Conservation (phyloP, 1,284 basidiomycete genomes). For the Rhodotorula mucilaginosa region DNA sequence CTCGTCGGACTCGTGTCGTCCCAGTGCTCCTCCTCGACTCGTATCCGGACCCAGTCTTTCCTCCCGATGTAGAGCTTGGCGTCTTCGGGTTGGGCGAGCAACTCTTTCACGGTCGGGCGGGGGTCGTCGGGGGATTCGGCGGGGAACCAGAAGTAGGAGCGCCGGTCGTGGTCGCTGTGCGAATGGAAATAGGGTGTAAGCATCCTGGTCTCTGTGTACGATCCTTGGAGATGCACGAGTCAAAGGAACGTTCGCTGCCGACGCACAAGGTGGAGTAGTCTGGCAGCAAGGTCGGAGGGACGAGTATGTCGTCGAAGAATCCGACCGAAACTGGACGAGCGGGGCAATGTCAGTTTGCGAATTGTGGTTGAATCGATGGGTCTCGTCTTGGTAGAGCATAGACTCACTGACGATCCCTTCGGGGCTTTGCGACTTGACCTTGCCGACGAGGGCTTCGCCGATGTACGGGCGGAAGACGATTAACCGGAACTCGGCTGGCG, state of each 20-base stretch:
- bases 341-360: not conserved
- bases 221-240: too few relatives aligned
- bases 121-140: constrained; percentile 44
- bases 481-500: constrained; percentile 77
- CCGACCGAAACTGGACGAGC: constrained; percentile 69
- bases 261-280: constrained; percentile 73
- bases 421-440: constrained; percentile 77
- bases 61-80: constrained; percentile 83
- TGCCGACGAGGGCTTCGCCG: constrained; percentile 84
- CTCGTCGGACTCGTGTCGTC: constrained; percentile 69
- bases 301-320: constrained; percentile 93
- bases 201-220: not conserved
- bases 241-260: not conserved
- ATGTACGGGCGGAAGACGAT: constrained; percentile 88
- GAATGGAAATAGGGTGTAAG: not conserved
- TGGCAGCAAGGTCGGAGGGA: constrained; percentile 64
- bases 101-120: constrained; percentile 19
- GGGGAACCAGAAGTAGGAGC: constrained; percentile 51
- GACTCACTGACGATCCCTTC: constrained; percentile 73
- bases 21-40: constrained; percentile 83
- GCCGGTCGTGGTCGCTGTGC: constrained; percentile 49
- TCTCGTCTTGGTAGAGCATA: not conserved
- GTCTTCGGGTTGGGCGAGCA: constrained; percentile 46
- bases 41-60: constrained; percentile 78
- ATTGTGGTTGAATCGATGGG: not conserved